Conservation (phyloP, 2,329 filamentous ascomycete species). For the Aspergillus sergii region DNA sequence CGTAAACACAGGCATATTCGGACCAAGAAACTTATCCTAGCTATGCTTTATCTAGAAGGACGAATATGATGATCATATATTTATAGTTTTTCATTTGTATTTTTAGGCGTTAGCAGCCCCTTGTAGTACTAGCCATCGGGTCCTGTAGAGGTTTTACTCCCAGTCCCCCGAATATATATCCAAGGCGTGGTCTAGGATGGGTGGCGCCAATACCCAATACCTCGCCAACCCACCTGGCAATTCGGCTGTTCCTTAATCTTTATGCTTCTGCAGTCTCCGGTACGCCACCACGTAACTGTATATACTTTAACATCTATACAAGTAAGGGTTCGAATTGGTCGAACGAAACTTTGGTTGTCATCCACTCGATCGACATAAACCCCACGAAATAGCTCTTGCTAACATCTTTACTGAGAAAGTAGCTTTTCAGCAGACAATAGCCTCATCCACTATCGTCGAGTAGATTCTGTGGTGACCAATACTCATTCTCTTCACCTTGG, state of each 20-base stretch:
- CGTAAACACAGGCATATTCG: neutral
- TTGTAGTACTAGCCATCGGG: too few species aligned
- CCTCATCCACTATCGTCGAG: constrained; percentile 45
- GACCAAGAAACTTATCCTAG: neutral
- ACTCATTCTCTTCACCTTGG: constrained; percentile 84
- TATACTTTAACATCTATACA: neutral
- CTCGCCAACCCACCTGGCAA: neutral
- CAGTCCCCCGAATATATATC: neutral
- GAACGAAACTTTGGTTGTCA: neutral
- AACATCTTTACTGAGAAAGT: neutral
- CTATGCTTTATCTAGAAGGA: neutral
- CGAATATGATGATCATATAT: neutral
- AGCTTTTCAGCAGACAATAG: neutral
- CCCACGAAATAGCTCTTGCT: neutral
- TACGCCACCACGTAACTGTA: neutral
- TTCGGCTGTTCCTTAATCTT: neutral
- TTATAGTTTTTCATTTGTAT: too few species aligned
- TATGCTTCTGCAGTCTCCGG: neutral
- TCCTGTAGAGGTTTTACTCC: too few species aligned
- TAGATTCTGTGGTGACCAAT: constrained; percentile 67
- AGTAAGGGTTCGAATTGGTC: neutral
- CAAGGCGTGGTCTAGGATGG: neutral
- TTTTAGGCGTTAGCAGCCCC: too few species aligned
- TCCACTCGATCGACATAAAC: neutral
- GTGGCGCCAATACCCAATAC: neutral